Base-by-base conservation (phyloP, 345 rosid genomes). In the Acer campestre region DNA sequence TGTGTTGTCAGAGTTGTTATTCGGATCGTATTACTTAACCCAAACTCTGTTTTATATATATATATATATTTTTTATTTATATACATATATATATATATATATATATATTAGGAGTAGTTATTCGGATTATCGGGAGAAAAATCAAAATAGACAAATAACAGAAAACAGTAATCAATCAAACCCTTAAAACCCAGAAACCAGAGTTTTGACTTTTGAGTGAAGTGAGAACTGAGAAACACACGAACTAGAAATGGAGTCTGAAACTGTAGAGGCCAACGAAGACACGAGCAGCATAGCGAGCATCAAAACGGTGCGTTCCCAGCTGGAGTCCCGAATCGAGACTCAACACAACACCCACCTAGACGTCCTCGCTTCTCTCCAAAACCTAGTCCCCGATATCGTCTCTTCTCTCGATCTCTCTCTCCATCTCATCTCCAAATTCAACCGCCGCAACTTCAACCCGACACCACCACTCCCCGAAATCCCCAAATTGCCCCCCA, bases 341-440 rank as follows among this genome's bases (percentile, higher is more conserved):
- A 80, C 88, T 56, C 90, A 83, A 29, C 94, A 86, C 78, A 73
- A 76, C 10, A 80, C 97, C 77, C 97, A 92, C 46, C 81, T 92
- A 11, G 85, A 88, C 58, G 89, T 94, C 14, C 83, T 94, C 16
- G 84, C 98, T 0, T 89, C 99, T 1, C 93, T 92, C 53, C 97
- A 88, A 78, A 44, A 87, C 74, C 23, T 83, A 68, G 86, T 90
- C 73, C 95, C 99, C 13, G 69, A 90, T 67, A 81, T 94, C 58
- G 89, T 93, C 67, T 85, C 97, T 31, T 86, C 94, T 20, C 85
- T 94, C 75, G 98, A 96, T 78, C 88, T 92, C 78, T 90, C 98
- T 3, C 94, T 92, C 71, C 84, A 75, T 31, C 74, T 96, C 58
- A 85, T 93, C 75, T 92, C 98, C 67, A 81, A 96, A 40, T 91